Evolutionary conservation across 73 alveolate species (phyloP).

Genomic region (Diophrys sp.): DNA sequence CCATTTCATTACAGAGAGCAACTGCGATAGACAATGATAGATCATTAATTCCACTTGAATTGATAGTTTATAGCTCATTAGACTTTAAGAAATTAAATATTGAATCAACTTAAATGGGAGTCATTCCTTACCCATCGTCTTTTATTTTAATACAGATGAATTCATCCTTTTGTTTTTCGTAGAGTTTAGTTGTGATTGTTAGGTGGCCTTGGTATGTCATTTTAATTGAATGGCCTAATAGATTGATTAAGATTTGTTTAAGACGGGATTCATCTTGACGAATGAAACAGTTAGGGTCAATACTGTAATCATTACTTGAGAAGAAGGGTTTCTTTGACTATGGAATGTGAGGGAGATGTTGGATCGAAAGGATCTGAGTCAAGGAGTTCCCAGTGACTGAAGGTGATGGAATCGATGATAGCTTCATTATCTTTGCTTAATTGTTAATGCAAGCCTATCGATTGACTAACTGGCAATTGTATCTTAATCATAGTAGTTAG

Average conservation of each 20-base stretch:
- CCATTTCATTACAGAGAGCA: neutral
- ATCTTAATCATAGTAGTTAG: no score
- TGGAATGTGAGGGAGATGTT: no score
- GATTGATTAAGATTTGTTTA: neutral
- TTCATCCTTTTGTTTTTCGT: neutral
- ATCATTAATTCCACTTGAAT: neutral
- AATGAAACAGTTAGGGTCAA: no score
- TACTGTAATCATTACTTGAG: no score
- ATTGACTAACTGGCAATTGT: no score
- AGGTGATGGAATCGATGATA: no score
- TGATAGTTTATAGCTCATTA: neutral
- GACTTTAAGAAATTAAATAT: no score
- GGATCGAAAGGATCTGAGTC: no score
- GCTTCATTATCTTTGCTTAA: no score
- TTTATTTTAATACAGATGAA: neutral
- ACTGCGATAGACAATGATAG: neutral
- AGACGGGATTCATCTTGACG: neutral
- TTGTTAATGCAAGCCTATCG: no score
- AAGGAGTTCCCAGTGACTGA: no score
- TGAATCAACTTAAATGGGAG: neutral
- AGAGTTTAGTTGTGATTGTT: neutral
- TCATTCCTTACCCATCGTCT: neutral
- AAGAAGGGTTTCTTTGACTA: no score
- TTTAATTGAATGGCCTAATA: neutral
- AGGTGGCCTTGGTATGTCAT: neutral